Conservation (phyloP, 208 protist species). For the Wallacemonas sp. region DNA sequence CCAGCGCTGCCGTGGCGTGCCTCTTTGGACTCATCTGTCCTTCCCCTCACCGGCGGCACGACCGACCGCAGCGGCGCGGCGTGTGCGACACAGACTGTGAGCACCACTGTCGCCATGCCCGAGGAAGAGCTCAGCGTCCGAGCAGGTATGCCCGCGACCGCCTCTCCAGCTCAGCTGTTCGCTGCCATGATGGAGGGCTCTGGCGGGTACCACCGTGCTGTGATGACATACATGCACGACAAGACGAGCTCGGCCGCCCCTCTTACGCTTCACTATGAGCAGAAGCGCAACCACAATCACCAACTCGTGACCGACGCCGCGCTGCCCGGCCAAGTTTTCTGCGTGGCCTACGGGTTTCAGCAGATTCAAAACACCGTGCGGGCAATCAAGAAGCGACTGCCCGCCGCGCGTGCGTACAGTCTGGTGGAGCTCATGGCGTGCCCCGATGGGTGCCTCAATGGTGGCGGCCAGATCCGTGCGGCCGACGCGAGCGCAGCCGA, state of each 20-base stretch:
- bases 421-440: conserved; percentile 99
- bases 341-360: conserved; percentile 96
- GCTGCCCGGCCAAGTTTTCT: conserved; percentile 57
- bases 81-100: no score
- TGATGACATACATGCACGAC: conserved; percentile 27
- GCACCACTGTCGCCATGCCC: neutral
- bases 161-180: neutral
- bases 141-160: no score
- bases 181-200: conserved; percentile 56
- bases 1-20: conserved; percentile 43
- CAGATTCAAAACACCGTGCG: conserved; percentile 98
- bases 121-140: no score
- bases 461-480: conserved; percentile 91
- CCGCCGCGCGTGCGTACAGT: conserved; percentile 54
- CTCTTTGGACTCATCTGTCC: conserved; percentile 29
- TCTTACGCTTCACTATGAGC: conserved; percentile 40
- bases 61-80: conserved; percentile 2
- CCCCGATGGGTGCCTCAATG: conserved; percentile 97
- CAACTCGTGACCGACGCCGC: conserved; percentile 37
- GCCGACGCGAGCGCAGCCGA: conserved; percentile 1
- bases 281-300: conserved; percentile 75
- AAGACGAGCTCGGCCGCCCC: neutral
- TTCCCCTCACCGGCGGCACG: neutral
- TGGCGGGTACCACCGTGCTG: conserved; percentile 62
- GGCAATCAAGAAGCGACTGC: conserved; percentile 81